A percentile compares a stretch with the other conserved stretches of the same genome.
These are phyloP conservation scores for Ambrosiella xylebori DNA, from an alignment of 2,329 filamentous ascomycete species.

Conservation along the genomic window DNA sequence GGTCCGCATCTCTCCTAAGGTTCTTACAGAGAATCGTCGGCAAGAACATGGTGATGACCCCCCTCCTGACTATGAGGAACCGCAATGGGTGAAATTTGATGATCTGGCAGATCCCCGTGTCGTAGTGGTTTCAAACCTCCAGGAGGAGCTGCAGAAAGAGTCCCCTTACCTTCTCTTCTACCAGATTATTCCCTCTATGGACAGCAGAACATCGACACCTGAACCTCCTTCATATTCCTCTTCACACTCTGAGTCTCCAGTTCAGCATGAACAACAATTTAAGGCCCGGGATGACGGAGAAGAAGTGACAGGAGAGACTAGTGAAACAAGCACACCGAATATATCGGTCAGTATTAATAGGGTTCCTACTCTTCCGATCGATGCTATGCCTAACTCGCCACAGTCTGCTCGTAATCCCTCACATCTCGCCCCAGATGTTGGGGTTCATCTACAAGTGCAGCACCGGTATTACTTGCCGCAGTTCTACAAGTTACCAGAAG, in stretches of 20 bases:
- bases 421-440: background rate
- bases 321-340: background rate
- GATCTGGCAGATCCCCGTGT: conserved; percentile 64
- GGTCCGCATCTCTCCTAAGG: conserved; percentile 52
- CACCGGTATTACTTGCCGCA: conserved; percentile 4
- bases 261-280: too few relatives aligned
- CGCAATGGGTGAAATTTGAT: conserved; percentile 82
- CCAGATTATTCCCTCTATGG: conserved; percentile 75
- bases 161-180: conserved; percentile 93
- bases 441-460: background rate
- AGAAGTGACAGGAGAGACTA: background rate
- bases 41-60: conserved; percentile 31
- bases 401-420: background rate
- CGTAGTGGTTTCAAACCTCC: conserved; percentile 57
- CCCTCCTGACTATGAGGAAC: conserved; percentile 49
- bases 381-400: conserved; percentile 6
- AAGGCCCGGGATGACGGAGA: background rate
- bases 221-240: conserved; percentile 44
- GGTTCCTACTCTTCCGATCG: conserved; percentile 7
- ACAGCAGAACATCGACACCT: conserved; percentile 34
- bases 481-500: conserved; percentile 2
- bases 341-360: conserved; percentile 8
- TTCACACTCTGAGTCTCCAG: conserved; percentile 22
- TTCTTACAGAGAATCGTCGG: conserved; percentile 41
- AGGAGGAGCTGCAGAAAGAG: conserved; percentile 61